Conservation (phyloP, 768 basidiomycete species). For the Pleurotus ostreatus region DNA sequence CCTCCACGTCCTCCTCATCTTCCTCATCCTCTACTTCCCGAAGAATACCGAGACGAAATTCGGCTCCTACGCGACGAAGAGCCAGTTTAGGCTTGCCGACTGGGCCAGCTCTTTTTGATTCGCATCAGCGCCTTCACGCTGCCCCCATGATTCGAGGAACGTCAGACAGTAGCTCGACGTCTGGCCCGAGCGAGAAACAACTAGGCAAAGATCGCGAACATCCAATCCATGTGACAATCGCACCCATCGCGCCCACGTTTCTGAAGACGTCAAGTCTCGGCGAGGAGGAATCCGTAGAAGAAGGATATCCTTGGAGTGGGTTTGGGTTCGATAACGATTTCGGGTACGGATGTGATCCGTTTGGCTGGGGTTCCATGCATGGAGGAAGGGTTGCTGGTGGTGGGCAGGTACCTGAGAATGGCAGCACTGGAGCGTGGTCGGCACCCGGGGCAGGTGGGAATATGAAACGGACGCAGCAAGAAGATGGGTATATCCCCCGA, state of each 20-base stretch:
- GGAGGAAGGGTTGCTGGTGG: constrained; percentile 18
- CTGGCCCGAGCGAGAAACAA: background rate
- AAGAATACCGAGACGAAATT: constrained; percentile 10
- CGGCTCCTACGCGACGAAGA: background rate
- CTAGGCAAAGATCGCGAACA: constrained; percentile 8
- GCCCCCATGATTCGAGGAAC: constrained; percentile 1
- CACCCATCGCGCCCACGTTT: constrained; percentile 61
- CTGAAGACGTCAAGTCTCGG: constrained; percentile 72
- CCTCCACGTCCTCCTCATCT: constrained; percentile 18
- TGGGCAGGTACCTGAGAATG: constrained; percentile 8
- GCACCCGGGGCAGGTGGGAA: constrained; percentile 11
- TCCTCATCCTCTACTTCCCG: constrained; percentile 15
- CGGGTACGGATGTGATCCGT: constrained; percentile 27
- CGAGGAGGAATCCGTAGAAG: constrained; percentile 31
- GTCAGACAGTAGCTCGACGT: constrained; percentile 3
- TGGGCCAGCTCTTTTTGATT: background rate
- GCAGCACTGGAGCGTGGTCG: constrained; percentile 14
- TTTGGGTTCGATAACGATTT: constrained; percentile 41
- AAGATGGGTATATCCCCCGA: constrained; percentile 17
- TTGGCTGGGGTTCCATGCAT: constrained; percentile 14
- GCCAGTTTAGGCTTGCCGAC: constrained; percentile 2
- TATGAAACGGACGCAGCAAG: constrained; percentile 14
- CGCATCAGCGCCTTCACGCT: constrained; percentile 1
- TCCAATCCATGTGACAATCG: constrained; percentile 36
- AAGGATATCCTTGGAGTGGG: constrained; percentile 34